phyloP scores from a whole-genome alignment of 768 basidiomycete species.

The Obba rivulosa region DNA sequence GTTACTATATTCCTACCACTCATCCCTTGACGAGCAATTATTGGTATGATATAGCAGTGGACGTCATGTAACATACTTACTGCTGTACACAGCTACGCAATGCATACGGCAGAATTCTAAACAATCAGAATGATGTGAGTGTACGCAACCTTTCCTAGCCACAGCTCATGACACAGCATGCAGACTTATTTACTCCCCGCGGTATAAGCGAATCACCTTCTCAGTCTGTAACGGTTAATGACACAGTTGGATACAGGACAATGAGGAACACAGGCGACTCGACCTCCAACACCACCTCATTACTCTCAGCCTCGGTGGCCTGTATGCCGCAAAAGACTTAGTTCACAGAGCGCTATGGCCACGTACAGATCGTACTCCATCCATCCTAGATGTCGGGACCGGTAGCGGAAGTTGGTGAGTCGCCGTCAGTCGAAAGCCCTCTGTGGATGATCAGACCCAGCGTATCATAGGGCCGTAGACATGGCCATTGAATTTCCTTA shows the following conservation, averaged over 20 bases:
- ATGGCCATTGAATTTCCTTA: conserved; percentile 29
- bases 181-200: conserved; percentile 27
- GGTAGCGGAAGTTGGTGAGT: conserved; percentile 30
- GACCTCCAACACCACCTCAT: conserved; percentile 27
- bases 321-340: conserved; percentile 22
- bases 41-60: conserved; percentile 17
- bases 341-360: conserved; percentile 25
- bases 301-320: conserved; percentile 20
- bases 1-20: conserved; percentile 25
- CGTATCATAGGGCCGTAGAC: conserved; percentile 24
- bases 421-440: too few relatives aligned
- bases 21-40: conserved; percentile 24
- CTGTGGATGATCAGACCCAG: not conserved
- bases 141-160: not conserved
- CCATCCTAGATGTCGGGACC: conserved; percentile 26
- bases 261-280: conserved; percentile 26
- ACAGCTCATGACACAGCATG: not conserved
- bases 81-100: conserved; percentile 16
- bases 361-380: conserved; percentile 18
- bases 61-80: not conserved
- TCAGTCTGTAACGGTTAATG: not conserved
- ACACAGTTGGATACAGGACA: conserved; percentile 16
- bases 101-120: conserved; percentile 24
- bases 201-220: conserved; percentile 10
- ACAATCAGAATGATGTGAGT: conserved; percentile 26